phyloP scores from a whole-genome alignment of 371 early-diverging fungal species.

The Lichtheimia hyalospora region DNA sequence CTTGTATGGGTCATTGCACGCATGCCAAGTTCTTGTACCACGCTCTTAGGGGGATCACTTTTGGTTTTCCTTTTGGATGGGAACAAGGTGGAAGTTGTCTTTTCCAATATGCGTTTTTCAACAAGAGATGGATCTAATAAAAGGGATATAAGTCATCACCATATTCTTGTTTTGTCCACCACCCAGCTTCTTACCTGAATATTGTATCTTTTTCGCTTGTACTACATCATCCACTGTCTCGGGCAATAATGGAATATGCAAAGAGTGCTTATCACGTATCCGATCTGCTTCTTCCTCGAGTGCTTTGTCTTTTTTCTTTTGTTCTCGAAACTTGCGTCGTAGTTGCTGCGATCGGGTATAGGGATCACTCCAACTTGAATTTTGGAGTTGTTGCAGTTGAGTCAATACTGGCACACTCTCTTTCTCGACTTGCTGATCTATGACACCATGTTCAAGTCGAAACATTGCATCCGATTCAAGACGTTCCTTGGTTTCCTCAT shows the following conservation, averaged over 20 bases:
- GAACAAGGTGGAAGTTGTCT: slow-evolving; percentile 40
- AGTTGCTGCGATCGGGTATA: slow-evolving; percentile 71
- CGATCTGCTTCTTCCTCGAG: slow-evolving; percentile 45
- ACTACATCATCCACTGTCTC: slow-evolving; percentile 37
- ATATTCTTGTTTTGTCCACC: too few species aligned
- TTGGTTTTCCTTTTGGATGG: slow-evolving; percentile 1
- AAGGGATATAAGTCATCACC: neutral
- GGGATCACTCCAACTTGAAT: slow-evolving; percentile 77
- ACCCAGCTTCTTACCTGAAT: slow-evolving; percentile 20
- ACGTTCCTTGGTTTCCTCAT: slow-evolving; percentile 57
- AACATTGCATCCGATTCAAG: slow-evolving; percentile 66
- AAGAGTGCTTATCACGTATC: slow-evolving; percentile 58
- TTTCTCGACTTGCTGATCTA: slow-evolving; percentile 55
- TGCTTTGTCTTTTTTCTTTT: slow-evolving; percentile 57
- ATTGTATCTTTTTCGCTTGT: slow-evolving; percentile 42
- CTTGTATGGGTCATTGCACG: slow-evolving; percentile 8
- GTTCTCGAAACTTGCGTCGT: slow-evolving; percentile 72
- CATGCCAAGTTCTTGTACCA: neutral
- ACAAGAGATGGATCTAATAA: slow-evolving; percentile 22
- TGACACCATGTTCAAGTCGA: slow-evolving; percentile 64
- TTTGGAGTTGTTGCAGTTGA: slow-evolving; percentile 60
- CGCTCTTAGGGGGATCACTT: neutral
- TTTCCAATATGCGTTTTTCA: slow-evolving; percentile 34
- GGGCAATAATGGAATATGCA: slow-evolving; percentile 61
- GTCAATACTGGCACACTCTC: slow-evolving; percentile 54